These are phyloP conservation scores for Xylariaceae sp. DNA, from an alignment of 2,329 filamentous ascomycete species.

Conservation along the genomic window DNA sequence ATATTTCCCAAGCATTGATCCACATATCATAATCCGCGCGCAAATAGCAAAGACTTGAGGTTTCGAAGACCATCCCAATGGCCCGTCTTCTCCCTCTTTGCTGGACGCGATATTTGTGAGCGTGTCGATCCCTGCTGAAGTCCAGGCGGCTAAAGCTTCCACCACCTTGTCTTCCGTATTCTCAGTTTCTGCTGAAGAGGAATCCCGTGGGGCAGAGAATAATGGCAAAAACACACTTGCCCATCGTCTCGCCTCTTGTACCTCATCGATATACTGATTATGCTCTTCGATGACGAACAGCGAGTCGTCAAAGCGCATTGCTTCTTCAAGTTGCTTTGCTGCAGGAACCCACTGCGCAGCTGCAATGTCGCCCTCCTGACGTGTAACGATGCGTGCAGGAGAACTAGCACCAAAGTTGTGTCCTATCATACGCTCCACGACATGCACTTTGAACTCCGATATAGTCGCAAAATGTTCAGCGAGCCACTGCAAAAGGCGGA, in stretches of 20 bases:
- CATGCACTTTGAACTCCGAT: slow-evolving; percentile 37
- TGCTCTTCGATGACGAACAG: slow-evolving; percentile 89
- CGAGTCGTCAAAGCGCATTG: slow-evolving; percentile 55
- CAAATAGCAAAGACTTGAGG: slow-evolving; percentile 63
- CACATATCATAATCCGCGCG: slow-evolving; percentile 41
- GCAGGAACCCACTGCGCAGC: slow-evolving; percentile 26
- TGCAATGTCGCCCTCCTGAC: slow-evolving; percentile 7
- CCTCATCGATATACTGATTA: slow-evolving; percentile 87
- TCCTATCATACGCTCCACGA: slow-evolving; percentile 42
- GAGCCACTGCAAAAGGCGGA: slow-evolving; percentile 43
- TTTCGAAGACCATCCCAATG: slow-evolving; percentile 69
- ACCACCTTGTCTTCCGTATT: slow-evolving; percentile 15
- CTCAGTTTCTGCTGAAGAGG: not conserved
- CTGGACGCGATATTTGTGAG: slow-evolving; percentile 33
- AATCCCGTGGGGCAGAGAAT: slow-evolving; percentile 5
- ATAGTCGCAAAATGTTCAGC: slow-evolving; percentile 31
- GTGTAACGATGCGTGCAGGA: slow-evolving; percentile 8
- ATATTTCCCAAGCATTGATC: slow-evolving; percentile 30
- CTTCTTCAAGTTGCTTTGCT: slow-evolving; percentile 38
- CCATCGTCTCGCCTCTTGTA: slow-evolving; percentile 72
- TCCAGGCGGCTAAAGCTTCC: slow-evolving; percentile 43
- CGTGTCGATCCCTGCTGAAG: slow-evolving; percentile 42
- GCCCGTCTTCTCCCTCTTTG: slow-evolving; percentile 48
- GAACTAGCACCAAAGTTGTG: slow-evolving; percentile 17
- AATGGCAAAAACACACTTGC: slow-evolving; percentile 40